A percentile compares a stretch with the other conserved stretches of the same genome.
phyloP scores from a whole-genome alignment of 2,329 filamentous ascomycete species.

The Verticillium zaregamsianum region DNA sequence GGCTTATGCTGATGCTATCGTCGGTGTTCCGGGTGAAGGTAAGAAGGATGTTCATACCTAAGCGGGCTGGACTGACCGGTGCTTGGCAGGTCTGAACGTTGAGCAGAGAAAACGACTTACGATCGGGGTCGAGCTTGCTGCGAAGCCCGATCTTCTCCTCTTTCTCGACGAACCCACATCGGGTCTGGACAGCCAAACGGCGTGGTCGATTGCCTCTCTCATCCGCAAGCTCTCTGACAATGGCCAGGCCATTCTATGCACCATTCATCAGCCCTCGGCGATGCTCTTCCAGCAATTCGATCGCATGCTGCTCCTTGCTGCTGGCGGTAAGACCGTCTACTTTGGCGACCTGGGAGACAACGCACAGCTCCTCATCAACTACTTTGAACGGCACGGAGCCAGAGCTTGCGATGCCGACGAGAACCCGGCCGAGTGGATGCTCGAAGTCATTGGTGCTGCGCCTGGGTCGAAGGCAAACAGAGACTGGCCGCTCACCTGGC shows the following conservation, averaged over 20 bases:
- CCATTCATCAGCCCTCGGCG: constrained; percentile 45
- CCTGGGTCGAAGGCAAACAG: constrained; percentile 40
- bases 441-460: constrained; percentile 40
- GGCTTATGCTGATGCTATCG: constrained; percentile 66
- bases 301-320: constrained; percentile 50
- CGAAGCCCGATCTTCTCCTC: constrained; percentile 66
- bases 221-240: constrained; percentile 59
- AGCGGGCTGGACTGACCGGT: background rate
- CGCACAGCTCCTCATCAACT: constrained; percentile 42
- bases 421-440: constrained; percentile 68
- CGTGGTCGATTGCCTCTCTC: constrained; percentile 69
- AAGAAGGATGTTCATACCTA: background rate
- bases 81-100: constrained; percentile 28
- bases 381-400: constrained; percentile 61
- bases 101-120: constrained; percentile 56
- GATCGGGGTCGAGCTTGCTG: constrained; percentile 72
- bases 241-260: constrained; percentile 45
- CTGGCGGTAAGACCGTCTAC: constrained; percentile 51
- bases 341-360: constrained; percentile 53
- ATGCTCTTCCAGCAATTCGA: constrained; percentile 48
- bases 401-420: constrained; percentile 46
- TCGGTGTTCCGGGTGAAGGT: constrained; percentile 62
- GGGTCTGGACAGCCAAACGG: constrained; percentile 70
- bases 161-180: constrained; percentile 78
- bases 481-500: constrained; percentile 34